A percentile compares a stretch with the other conserved stretches of the same genome.
Evolutionary conservation across 768 basidiomycete genomes (phyloP).

Genomic region (Mycena chlorophos): DNA sequence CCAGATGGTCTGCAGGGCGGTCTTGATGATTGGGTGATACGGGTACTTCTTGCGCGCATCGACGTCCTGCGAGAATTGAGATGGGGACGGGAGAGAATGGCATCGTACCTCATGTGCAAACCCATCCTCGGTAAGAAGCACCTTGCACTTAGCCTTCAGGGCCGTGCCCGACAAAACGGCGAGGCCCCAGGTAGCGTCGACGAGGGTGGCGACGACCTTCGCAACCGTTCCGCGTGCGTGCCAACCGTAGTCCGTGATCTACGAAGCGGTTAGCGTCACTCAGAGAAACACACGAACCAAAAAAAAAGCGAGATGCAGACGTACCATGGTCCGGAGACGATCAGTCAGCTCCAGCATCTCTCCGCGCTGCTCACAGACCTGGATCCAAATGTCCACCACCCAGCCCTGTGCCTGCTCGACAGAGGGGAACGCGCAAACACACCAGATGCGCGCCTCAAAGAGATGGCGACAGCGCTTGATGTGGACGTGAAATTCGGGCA

Average conservation of each 20-base stretch:
- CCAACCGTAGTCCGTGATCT: neutral
- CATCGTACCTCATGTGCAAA: neutral
- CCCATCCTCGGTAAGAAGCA: neutral
- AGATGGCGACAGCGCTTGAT: neutral
- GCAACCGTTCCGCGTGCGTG: neutral
- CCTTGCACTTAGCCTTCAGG: neutral
- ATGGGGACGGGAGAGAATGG: neutral
- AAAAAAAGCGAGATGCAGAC: neutral
- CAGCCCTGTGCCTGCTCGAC: neutral
- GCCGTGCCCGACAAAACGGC: neutral
- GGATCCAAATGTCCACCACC: neutral
- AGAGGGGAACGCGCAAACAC: neutral
- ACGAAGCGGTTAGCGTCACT: too few species aligned
- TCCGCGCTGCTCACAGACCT: neutral
- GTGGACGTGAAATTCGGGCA: too few species aligned
- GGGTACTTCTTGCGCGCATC: neutral
- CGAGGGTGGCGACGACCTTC: neutral
- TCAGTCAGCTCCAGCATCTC: neutral
- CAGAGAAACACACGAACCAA: too few species aligned
- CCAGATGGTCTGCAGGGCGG: neutral
- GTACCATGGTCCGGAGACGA: neutral
- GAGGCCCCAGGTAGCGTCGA: too few species aligned
- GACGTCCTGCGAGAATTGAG: neutral
- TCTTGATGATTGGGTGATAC: neutral
- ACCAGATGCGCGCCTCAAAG: neutral